Conservation (phyloP, 306 rosid genomes). For the Astragalus membranaceus region DNA sequence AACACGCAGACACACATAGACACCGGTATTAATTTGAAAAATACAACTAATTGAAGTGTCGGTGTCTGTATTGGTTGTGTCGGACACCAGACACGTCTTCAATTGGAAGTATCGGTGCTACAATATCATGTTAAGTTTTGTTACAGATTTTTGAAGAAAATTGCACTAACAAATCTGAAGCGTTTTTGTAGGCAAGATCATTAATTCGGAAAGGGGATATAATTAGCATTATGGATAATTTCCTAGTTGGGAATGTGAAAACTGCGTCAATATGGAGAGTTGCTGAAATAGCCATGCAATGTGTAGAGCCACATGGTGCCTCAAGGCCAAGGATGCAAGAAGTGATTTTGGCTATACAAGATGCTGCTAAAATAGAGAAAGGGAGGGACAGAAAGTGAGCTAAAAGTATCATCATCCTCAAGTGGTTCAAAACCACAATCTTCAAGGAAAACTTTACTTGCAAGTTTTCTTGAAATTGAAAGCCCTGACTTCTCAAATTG, state of each 20-base stretch:
- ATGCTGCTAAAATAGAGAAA: slow-evolving; percentile 68
- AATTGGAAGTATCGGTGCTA: no score
- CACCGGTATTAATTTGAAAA: no score
- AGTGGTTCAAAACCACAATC: slow-evolving; percentile 57
- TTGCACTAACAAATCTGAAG: not conserved
- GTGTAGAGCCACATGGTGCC: slow-evolving; percentile 78
- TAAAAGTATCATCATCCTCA: slow-evolving; percentile 55
- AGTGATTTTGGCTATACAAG: slow-evolving; percentile 81
- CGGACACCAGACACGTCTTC: no score
- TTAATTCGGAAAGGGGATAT: slow-evolving; percentile 75
- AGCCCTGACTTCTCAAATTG: slow-evolving; percentile 67
- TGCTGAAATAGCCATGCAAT: slow-evolving; percentile 79
- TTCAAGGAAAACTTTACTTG: slow-evolving; percentile 80
- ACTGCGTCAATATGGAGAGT: slow-evolving; percentile 86
- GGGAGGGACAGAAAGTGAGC: slow-evolving; percentile 42
- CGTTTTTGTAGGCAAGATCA: slow-evolving; percentile 66
- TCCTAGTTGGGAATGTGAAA: slow-evolving; percentile 52
- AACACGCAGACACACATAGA: no score
- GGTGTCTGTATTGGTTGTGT: no score
- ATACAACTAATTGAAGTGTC: no score
- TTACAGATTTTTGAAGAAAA: no score
- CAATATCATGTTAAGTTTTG: no score
- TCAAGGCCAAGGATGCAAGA: slow-evolving; percentile 97
- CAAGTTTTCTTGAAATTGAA: slow-evolving; percentile 89
- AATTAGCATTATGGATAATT: slow-evolving; percentile 66